These are phyloP conservation scores for grape (Vitis vinifera) DNA, from an alignment of 164 flowering plant genomes.

Conservation along the genomic window DNA sequence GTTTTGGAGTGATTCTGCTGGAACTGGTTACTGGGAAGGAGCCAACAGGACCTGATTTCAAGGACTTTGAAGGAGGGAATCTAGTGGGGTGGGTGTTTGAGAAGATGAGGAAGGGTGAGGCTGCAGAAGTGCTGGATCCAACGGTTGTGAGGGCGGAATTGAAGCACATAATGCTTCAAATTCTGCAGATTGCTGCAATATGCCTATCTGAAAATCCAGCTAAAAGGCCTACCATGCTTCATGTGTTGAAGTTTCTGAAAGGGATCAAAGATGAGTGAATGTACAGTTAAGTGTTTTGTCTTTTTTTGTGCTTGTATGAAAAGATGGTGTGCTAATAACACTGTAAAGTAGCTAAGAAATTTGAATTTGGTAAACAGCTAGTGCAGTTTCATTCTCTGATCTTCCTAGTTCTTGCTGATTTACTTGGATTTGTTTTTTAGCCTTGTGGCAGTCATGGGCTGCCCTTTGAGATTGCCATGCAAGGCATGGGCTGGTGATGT, in stretches of 20 bases:
- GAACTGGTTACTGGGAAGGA: slow-evolving; percentile 83
- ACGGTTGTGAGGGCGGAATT: slow-evolving; percentile 34
- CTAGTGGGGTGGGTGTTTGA: slow-evolving; percentile 73
- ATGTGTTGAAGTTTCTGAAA: slow-evolving; percentile 55
- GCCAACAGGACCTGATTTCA: slow-evolving; percentile 77
- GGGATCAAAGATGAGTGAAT: slow-evolving; percentile 35
- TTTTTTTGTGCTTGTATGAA: too few relatives aligned
- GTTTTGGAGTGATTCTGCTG: slow-evolving; percentile 78
- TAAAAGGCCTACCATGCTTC: slow-evolving; percentile 66
- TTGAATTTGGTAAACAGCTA: too few relatives aligned
- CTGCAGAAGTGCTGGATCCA: slow-evolving; percentile 62
- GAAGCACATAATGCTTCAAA: slow-evolving; percentile 56
- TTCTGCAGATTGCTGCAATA: slow-evolving; percentile 49
- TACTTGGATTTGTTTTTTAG: too few relatives aligned
- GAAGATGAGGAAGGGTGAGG: slow-evolving; percentile 56
- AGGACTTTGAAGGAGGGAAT: slow-evolving; percentile 78
- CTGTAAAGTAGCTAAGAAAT: too few relatives aligned
- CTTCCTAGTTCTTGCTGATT: too few relatives aligned
- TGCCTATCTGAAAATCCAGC: slow-evolving; percentile 67
- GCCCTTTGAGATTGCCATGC: too few relatives aligned
- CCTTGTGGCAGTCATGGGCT: too few relatives aligned
- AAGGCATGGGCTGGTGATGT: too few relatives aligned
- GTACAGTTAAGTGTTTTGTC: neutral
- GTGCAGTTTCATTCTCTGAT: too few relatives aligned
- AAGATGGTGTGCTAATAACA: too few relatives aligned